Evolutionary conservation across 2,329 filamentous ascomycete species (phyloP).

Genomic region (Penicillium sumatraense): DNA sequence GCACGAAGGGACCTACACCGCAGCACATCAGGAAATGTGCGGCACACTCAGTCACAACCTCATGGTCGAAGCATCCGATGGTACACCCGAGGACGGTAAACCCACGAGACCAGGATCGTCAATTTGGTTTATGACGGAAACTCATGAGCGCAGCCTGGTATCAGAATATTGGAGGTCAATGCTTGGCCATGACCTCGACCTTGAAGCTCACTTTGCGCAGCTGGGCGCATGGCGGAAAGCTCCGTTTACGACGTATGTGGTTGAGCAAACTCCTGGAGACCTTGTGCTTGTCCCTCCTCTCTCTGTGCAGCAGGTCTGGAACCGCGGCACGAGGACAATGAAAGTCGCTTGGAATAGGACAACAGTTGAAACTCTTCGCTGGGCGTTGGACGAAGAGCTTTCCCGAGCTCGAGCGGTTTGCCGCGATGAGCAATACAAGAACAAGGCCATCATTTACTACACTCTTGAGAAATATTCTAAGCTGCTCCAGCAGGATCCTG

Average conservation of each 20-base stretch:
- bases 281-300: constrained; percentile 92
- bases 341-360: constrained; percentile 98
- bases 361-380: constrained; percentile 84
- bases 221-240: constrained; percentile 95
- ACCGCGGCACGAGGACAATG: constrained; percentile 91
- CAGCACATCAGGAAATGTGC: constrained; percentile 96
- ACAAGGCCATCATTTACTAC: constrained; percentile 93
- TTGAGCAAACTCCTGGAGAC: constrained; percentile 88
- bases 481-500: constrained; percentile 60
- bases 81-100: constrained; percentile 69
- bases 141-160: constrained; percentile 85
- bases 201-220: constrained; percentile 96
- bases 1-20: constrained; percentile 95
- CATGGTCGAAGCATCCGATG: constrained; percentile 87
- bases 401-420: constrained; percentile 90
- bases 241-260: constrained; percentile 88
- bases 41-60: constrained; percentile 95
- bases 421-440: constrained; percentile 98
- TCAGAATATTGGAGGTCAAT: constrained; percentile 93
- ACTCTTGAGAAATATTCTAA: constrained; percentile 77
- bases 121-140: constrained; percentile 99
- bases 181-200: constrained; percentile 93
- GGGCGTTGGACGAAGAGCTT: constrained; percentile 84
- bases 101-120: constrained; percentile 78
- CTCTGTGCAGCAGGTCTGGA: constrained; percentile 98